Percentiles rank a stretch among this genome's conserved stretches.
phyloP scores from a whole-genome alignment of 305 asterid genomes.

The Solanum aculeatissimum region DNA sequence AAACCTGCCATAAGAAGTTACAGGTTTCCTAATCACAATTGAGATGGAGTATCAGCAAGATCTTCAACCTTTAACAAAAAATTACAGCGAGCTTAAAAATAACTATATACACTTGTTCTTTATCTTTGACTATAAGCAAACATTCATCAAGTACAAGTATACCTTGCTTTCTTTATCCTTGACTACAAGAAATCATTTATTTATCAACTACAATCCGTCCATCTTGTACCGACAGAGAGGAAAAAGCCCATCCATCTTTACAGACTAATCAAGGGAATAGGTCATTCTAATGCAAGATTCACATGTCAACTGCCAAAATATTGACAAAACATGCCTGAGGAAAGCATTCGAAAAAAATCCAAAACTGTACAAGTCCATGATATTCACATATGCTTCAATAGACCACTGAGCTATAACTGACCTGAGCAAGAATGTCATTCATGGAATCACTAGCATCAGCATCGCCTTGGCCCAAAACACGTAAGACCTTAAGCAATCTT shows the following conservation, averaged over 20 bases:
- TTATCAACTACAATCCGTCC: neutral
- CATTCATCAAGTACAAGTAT: neutral
- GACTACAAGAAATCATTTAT: neutral
- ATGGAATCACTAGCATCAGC: constrained; percentile 89
- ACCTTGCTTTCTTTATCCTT: neutral
- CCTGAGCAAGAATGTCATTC: constrained; percentile 99
- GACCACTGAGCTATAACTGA: constrained; percentile 13
- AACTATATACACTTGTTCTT: neutral
- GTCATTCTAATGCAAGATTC: neutral
- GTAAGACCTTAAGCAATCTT: constrained; percentile 72
- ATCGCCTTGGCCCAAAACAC: constrained; percentile 84
- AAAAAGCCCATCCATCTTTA: neutral
- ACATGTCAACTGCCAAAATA: neutral
- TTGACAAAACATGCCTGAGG: neutral
- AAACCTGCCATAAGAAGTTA: too few relatives aligned
- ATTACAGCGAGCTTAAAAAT: neutral
- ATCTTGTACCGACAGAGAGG: neutral
- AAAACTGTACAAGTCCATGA: neutral
- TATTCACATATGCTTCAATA: neutral
- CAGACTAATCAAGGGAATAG: neutral
- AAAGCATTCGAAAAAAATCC: neutral
- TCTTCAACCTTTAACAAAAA: too few relatives aligned
- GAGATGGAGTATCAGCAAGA: too few relatives aligned
- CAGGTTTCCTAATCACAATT: too few relatives aligned
- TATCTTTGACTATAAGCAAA: neutral